Evolutionary conservation across 2,329 filamentous ascomycete genomes (phyloP).

Genomic region (Corinectria fuckeliana): DNA sequence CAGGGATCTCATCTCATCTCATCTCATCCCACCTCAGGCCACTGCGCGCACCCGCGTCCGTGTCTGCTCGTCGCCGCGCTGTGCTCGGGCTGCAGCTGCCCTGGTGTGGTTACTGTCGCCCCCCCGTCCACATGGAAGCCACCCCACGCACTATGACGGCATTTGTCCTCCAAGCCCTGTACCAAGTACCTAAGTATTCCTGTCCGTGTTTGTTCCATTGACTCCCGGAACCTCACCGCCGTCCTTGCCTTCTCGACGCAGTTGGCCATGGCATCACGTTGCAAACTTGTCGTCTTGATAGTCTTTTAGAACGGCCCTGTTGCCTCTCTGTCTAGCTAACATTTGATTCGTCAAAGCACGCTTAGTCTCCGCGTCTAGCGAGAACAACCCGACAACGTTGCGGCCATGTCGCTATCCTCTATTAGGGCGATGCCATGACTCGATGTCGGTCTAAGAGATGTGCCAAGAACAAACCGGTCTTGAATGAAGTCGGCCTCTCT

Average conservation of each 20-base stretch:
- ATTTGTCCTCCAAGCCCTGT: conserved; percentile 20
- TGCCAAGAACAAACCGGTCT: conserved; percentile 17
- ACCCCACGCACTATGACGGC: conserved; percentile 7
- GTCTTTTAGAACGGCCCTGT: too few species aligned
- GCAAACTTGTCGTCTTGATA: neutral
- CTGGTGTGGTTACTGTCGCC: conserved; percentile 12
- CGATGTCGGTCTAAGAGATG: conserved; percentile 20
- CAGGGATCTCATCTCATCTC: too few species aligned
- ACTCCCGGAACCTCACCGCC: neutral
- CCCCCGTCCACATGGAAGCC: conserved; percentile 20
- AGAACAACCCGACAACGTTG: too few species aligned
- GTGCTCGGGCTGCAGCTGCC: neutral
- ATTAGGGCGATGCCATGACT: conserved; percentile 3
- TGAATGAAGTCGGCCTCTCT: neutral
- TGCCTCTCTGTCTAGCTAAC: too few species aligned
- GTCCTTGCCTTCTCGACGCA: neutral
- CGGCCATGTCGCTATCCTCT: neutral
- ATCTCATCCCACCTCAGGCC: conserved; percentile 25
- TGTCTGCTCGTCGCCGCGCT: conserved; percentile 16
- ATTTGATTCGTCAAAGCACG: too few species aligned
- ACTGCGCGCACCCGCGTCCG: conserved; percentile 32
- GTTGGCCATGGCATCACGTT: neutral
- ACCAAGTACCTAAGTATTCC: too few species aligned
- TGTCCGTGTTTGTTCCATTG: too few species aligned
- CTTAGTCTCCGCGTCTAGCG: too few species aligned